These are phyloP conservation scores for Geranium rotundifolium DNA, from an alignment of 345 rosid genomes.

Conservation along the genomic window DNA sequence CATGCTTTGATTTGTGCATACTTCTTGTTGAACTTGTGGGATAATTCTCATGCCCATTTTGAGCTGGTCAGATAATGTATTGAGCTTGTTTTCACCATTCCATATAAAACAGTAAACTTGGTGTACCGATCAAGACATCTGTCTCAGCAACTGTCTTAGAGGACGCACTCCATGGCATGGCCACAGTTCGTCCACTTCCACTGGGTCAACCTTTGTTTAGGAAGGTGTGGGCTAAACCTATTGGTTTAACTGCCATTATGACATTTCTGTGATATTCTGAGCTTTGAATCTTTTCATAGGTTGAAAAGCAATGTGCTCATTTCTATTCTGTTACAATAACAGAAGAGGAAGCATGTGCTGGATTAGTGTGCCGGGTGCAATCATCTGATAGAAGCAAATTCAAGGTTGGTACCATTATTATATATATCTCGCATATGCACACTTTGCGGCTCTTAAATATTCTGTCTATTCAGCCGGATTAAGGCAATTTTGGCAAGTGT, in stretches of 20 bases:
- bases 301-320: slow-evolving; percentile 98
- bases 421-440: slow-evolving; percentile 4
- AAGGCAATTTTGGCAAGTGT: too few relatives aligned
- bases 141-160: slow-evolving; percentile 90
- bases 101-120: slow-evolving; percentile 61
- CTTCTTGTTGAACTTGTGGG: slow-evolving; percentile 4
- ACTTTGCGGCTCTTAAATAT: not conserved
- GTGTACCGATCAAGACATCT: slow-evolving; percentile 96
- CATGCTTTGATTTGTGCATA: not conserved
- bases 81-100: slow-evolving; percentile 7
- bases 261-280: slow-evolving; percentile 11
- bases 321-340: slow-evolving; percentile 80
- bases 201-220: slow-evolving; percentile 53
- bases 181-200: slow-evolving; percentile 47
- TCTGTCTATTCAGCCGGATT: not conserved
- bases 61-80: not conserved
- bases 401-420: slow-evolving; percentile 41
- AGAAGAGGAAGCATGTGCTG: slow-evolving; percentile 81
- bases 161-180: slow-evolving; percentile 85
- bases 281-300: slow-evolving; percentile 40
- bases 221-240: slow-evolving; percentile 42
- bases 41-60: not conserved
- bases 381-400: slow-evolving; percentile 96
- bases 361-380: slow-evolving; percentile 82
- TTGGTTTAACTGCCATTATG: slow-evolving; percentile 9